Conservation (phyloP, 352 stramenopile genomes). For the Detonula confervacea region DNA sequence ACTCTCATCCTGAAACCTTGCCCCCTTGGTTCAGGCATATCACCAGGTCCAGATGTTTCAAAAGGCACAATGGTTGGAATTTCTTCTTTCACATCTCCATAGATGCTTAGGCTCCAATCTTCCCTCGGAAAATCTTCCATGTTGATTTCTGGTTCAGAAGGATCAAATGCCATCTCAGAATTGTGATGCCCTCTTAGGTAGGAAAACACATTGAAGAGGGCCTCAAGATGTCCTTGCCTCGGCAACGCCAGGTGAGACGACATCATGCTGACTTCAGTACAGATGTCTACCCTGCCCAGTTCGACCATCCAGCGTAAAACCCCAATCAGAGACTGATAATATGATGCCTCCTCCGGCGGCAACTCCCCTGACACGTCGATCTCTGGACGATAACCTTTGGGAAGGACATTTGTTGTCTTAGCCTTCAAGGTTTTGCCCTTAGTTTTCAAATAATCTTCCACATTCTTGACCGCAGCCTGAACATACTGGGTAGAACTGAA, state of each 20-base stretch:
- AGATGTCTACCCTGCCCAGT: conserved; percentile 52
- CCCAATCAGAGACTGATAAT: conserved; percentile 54
- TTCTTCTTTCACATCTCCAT: conserved; percentile 7
- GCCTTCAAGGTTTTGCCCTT: background rate
- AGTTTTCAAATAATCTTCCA: conserved; percentile 34
- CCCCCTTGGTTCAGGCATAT: conserved; percentile 7
- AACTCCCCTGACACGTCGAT: conserved; percentile 50
- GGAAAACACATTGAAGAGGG: conserved; percentile 40
- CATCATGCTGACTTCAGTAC: conserved; percentile 53
- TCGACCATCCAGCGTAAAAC: conserved; percentile 55
- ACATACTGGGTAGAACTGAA: conserved; percentile 59
- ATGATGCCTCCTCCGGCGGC: conserved; percentile 23
- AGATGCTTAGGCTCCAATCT: background rate
- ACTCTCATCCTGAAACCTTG: background rate
- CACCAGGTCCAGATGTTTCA: background rate
- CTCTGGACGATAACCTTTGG: conserved; percentile 48
- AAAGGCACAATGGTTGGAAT: background rate
- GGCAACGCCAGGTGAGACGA: conserved; percentile 50
- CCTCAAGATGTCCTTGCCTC: conserved; percentile 43
- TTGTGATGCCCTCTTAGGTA: conserved; percentile 55
- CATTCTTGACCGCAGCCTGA: conserved; percentile 39
- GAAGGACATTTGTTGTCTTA: conserved; percentile 3
- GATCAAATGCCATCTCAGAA: conserved; percentile 1
- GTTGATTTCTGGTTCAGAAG: background rate
- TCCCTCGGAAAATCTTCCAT: background rate